These are phyloP conservation scores for Penicillium griseofulvum DNA, from an alignment of 2,329 filamentous ascomycete species.

Conservation along the genomic window DNA sequence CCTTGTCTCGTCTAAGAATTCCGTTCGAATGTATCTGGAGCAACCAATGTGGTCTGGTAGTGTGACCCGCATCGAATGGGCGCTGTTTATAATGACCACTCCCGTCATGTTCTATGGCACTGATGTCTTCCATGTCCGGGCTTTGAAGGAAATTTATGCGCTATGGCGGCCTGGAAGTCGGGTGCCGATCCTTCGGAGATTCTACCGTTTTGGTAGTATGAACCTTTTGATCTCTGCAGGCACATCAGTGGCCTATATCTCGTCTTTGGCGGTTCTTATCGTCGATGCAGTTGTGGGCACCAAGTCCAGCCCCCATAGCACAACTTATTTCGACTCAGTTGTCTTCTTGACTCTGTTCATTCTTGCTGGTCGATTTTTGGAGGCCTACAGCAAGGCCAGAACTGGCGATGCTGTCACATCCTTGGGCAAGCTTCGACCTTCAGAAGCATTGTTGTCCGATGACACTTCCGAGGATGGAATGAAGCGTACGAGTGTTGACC, in stretches of 20 bases:
- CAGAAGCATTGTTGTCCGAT: slow-evolving; percentile 63
- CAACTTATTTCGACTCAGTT: slow-evolving; percentile 85
- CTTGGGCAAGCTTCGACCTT: slow-evolving; percentile 73
- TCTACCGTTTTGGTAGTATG: slow-evolving; percentile 96
- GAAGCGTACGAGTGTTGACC: slow-evolving; percentile 58
- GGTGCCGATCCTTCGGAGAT: slow-evolving; percentile 69
- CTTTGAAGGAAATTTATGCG: slow-evolving; percentile 72
- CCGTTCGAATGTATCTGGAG: slow-evolving; percentile 65
- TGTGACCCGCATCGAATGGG: slow-evolving; percentile 73
- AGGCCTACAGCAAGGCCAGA: slow-evolving; percentile 88
- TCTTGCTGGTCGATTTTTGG: slow-evolving; percentile 59
- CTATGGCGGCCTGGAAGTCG: slow-evolving; percentile 76
- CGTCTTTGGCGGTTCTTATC: slow-evolving; percentile 75
- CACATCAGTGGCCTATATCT: slow-evolving; percentile 81
- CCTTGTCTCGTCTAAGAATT: slow-evolving; percentile 62
- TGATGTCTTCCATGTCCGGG: slow-evolving; percentile 77
- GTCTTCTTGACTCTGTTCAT: slow-evolving; percentile 90
- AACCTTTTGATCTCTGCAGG: slow-evolving; percentile 89
- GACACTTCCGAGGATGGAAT: slow-evolving; percentile 18
- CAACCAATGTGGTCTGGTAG: slow-evolving; percentile 65
- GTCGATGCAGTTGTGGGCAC: slow-evolving; percentile 46
- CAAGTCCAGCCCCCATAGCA: slow-evolving; percentile 51
- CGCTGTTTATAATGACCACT: slow-evolving; percentile 76
- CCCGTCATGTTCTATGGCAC: slow-evolving; percentile 85
- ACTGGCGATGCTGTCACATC: slow-evolving; percentile 82